Evolutionary conservation across 2,329 filamentous ascomycete genomes (phyloP).

Genomic region (Scedosporium minutisporum): DNA sequence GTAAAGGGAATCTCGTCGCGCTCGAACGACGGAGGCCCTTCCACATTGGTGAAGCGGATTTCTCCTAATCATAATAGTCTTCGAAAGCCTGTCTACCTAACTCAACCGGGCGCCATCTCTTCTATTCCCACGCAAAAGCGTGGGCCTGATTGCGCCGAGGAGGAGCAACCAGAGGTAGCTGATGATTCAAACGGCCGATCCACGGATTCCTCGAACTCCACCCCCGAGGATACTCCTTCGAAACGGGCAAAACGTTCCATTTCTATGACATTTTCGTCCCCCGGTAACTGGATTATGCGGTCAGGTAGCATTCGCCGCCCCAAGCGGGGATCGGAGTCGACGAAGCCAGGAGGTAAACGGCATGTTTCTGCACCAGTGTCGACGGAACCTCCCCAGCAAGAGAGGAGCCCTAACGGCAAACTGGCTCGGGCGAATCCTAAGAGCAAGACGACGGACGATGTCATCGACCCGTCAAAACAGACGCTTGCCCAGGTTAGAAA

Average conservation of each 20-base stretch:
- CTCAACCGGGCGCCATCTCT: not conserved
- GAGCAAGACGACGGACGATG: conserved; percentile 13
- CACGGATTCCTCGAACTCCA: conserved; percentile 9
- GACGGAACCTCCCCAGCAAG: conserved; percentile 6
- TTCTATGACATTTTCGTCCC: conserved; percentile 50
- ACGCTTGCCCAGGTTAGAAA: conserved; percentile 13
- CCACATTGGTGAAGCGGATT: conserved; percentile 18
- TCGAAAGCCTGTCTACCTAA: conserved; percentile 3
- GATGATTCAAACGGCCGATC: not conserved
- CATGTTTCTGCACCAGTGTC: conserved; percentile 39
- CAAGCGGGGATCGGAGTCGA: conserved; percentile 30
- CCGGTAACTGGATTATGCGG: conserved; percentile 46
- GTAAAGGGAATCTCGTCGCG: conserved; percentile 18
- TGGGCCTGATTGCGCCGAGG: not conserved
- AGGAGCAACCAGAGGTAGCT: not conserved
- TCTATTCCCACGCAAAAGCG: not conserved
- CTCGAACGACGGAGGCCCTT: conserved; percentile 18
- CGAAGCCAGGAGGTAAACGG: conserved; percentile 24
- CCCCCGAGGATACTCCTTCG: conserved; percentile 29
- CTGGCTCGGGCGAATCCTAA: conserved; percentile 3
- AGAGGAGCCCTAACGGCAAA: conserved; percentile 10
- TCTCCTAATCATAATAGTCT: conserved; percentile 5
- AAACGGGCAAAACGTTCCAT: conserved; percentile 42
- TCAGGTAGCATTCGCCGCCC: conserved; percentile 46
- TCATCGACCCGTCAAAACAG: conserved; percentile 14